Evolutionary conservation across 331 rosid species (phyloP).

Genomic region (Rhamnella rubrinervis): DNA sequence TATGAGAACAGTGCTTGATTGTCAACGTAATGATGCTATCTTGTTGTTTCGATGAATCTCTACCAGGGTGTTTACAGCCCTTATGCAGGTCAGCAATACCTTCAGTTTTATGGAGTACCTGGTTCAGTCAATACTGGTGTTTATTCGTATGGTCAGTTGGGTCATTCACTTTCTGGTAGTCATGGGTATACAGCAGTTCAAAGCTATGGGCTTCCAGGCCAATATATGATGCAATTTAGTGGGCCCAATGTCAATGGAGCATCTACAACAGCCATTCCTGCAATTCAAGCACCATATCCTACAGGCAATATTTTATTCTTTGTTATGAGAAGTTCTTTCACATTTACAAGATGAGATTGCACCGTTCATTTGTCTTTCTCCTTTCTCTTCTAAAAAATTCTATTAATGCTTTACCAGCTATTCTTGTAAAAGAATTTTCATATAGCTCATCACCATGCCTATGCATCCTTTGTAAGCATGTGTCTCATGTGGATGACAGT

Average conservation of each 20-base stretch:
- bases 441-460: neutral
- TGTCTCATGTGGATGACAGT: neutral
- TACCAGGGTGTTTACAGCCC: slow-evolving; percentile 27
- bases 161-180: slow-evolving; percentile 20
- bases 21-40: neutral
- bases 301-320: slow-evolving; percentile 10
- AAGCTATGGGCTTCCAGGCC: slow-evolving; percentile 29
- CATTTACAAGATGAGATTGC: neutral
- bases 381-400: too few species aligned
- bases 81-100: slow-evolving; percentile 30
- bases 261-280: slow-evolving; percentile 18
- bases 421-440: too few species aligned
- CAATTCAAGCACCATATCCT: slow-evolving; percentile 29
- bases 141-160: slow-evolving; percentile 23
- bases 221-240: slow-evolving; percentile 19
- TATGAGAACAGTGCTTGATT: slow-evolving; percentile 4
- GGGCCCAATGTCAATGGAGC: slow-evolving; percentile 20
- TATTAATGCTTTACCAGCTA: too few species aligned
- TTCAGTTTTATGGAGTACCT: slow-evolving; percentile 27
- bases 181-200: slow-evolving; percentile 21
- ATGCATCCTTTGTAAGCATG: neutral
- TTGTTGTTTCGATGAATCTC: neutral
- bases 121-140: slow-evolving; percentile 18
- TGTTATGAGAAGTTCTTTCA: neutral
- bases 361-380: neutral